Evolutionary conservation across 257 asterid species (phyloP).

Genomic region (Salvia splendens): DNA sequence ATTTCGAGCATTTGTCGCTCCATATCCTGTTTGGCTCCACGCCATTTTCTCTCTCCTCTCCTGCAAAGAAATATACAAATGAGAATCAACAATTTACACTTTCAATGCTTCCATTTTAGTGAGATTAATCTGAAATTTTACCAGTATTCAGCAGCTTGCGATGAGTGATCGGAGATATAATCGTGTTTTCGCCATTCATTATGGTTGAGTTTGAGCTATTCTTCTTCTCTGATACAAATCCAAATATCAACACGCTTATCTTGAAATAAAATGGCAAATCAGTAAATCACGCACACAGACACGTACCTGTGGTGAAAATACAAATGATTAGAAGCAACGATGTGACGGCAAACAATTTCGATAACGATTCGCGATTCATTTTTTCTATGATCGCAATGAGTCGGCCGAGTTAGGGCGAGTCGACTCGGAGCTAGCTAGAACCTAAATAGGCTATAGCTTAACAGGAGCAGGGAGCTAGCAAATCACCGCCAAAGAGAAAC

Average conservation of each 20-base stretch:
- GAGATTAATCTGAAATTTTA: conserved; percentile 17
- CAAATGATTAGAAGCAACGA: conserved; percentile 36
- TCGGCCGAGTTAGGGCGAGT: conserved; percentile 28
- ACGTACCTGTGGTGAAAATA: conserved; percentile 38
- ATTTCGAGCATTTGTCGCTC: conserved; percentile 72
- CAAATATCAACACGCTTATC: not conserved
- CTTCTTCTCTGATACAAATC: conserved; percentile 18
- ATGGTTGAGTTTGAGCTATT: not conserved
- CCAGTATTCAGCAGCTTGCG: conserved; percentile 55
- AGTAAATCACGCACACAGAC: not conserved
- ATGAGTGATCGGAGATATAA: conserved; percentile 18
- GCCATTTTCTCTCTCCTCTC: conserved; percentile 10
- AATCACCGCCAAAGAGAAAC: conserved; percentile 37
- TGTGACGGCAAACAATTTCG: conserved; percentile 3
- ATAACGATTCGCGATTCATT: conserved; percentile 34
- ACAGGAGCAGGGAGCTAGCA: conserved; percentile 30
- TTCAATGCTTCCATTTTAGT: not conserved
- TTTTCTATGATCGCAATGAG: not conserved
- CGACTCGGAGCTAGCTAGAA: conserved; percentile 32
- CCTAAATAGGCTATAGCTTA: conserved; percentile 21
- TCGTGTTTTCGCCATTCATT: conserved; percentile 8
- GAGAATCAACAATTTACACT: not conserved
- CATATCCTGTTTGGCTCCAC: conserved; percentile 76
- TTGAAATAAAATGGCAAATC: too few relatives aligned
- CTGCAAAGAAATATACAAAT: not conserved